phyloP scores from a whole-genome alignment of 208 protist species.

The Trypanosoma rangeli region DNA sequence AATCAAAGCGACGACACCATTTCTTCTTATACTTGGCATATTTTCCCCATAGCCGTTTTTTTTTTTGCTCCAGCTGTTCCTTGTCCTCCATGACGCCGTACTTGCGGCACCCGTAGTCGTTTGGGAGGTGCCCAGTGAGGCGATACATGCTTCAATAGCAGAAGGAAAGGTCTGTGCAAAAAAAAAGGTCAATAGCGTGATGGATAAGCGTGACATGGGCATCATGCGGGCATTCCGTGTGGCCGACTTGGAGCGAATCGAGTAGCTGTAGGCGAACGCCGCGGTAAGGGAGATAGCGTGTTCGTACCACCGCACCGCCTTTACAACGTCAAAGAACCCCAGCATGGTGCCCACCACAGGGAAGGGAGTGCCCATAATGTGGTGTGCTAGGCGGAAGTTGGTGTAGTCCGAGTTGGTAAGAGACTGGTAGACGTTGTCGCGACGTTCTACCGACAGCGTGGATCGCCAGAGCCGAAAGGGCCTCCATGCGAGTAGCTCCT shows the following conservation, averaged over 20 bases:
- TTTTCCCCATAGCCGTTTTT: slow-evolving; percentile 78
- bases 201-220: slow-evolving; percentile 29
- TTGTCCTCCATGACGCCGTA: slow-evolving; percentile 85
- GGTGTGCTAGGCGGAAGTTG: slow-evolving; percentile 72
- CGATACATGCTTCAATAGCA: slow-evolving; percentile 82
- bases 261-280: slow-evolving; percentile 56
- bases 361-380: slow-evolving; percentile 85
- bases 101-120: slow-evolving; percentile 88
- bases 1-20: slow-evolving; percentile 90
- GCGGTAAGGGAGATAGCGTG: slow-evolving; percentile 41
- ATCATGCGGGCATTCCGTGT: slow-evolving; percentile 48
- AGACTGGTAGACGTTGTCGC: slow-evolving; percentile 71
- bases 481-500: slow-evolving; percentile 88
- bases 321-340: slow-evolving; percentile 44
- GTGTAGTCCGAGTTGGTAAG: slow-evolving; percentile 84
- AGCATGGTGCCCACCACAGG: slow-evolving; percentile 66
- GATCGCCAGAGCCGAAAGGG: slow-evolving; percentile 87
- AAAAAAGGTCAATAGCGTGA: slow-evolving; percentile 58
- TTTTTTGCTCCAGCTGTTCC: slow-evolving; percentile 75
- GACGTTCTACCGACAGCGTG: slow-evolving; percentile 71
- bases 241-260: slow-evolving; percentile 74
- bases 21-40: slow-evolving; percentile 89
- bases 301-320: slow-evolving; percentile 80
- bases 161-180: slow-evolving; percentile 65
- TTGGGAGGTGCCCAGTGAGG: slow-evolving; percentile 75